Evolutionary conservation across 2,329 filamentous ascomycete genomes (phyloP), one percentile per base, ranked within the genome.

Genomic region (Onygena corvina): DNA sequence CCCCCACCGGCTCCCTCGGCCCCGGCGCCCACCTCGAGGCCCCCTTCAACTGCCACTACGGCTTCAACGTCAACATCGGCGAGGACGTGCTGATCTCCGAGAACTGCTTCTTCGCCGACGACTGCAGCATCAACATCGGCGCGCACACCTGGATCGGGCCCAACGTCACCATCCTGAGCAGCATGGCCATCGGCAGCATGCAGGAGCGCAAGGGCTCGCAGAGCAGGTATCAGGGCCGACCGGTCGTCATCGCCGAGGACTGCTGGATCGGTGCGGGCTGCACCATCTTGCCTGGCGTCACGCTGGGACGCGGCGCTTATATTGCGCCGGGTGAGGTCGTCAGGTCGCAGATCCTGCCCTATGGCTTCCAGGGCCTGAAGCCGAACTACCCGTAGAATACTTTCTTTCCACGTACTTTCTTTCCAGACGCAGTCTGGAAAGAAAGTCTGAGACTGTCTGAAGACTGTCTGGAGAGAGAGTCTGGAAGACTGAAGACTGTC

Each of bases 21-120:
- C 76, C 81, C 12, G 79, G 83, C 49, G 83, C 86, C 3, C 74
- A 82, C 35, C 84, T 98, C 21, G 87, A 94, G 60, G 80, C 85
- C 2, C 90, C 90, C 0, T 96, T 98, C 64, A 81, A 76, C 42
- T 95, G 90, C 63, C 88, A 95, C 60, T 95, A 95, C 60, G 92
- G 92, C 0, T 96, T 94, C 69, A 96, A 98, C 64, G 84, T 96
- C 58, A 77, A 77, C 44, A 84, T 98, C 56, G 89, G 86, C 9
- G 83, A 89, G 57, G 82, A 92, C 55, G 86, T 93, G 2, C 77
- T 82, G 49, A 84, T 98, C 56, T 86, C 84, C 14, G 77, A 85
- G 49, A 84, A 86, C 59, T 95, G 89, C 65, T 82, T 81, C 21
- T 83, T 96, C 60, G 79, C 89, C 50, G 92, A 98, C 63, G 82